Conservation (phyloP, 371 early-diverging fungal genomes). For the Dichotomocladium elegans region DNA sequence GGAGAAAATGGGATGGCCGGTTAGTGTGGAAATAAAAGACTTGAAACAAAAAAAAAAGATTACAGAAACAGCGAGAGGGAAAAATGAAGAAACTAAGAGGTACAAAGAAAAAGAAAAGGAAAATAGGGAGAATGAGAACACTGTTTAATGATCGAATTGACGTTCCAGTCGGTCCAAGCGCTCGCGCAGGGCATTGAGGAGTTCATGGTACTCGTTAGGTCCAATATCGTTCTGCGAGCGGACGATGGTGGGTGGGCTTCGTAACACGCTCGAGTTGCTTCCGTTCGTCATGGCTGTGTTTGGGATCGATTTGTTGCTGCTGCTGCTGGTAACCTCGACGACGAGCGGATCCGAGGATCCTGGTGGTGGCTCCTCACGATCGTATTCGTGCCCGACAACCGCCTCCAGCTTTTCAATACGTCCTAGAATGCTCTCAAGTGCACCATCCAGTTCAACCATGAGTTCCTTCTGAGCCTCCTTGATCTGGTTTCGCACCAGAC, state of each 20-base stretch:
- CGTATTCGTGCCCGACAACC: conserved; percentile 7
- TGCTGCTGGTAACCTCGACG: neutral
- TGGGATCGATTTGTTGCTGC: neutral
- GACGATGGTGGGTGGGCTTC: conserved; percentile 21
- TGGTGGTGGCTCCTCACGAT: neutral
- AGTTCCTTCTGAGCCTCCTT: conserved; percentile 69
- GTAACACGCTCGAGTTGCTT: neutral
- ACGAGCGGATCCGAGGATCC: too few relatives aligned
- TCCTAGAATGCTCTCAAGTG: conserved; percentile 23
- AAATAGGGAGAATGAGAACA: neutral
- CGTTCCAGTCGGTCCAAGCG: conserved; percentile 34
- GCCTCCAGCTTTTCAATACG: conserved; percentile 19
- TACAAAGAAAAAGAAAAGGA: neutral
- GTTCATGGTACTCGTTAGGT: conserved; percentile 8
- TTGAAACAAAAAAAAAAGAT: too few relatives aligned
- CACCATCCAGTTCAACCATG: conserved; percentile 30
- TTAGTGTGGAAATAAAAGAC: too few relatives aligned
- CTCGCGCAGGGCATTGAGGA: conserved; percentile 25
- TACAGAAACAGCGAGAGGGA: too few relatives aligned
- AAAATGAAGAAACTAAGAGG: neutral
- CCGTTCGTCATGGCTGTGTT: neutral
- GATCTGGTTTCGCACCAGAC: conserved; percentile 68
- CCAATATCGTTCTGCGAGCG: conserved; percentile 26
- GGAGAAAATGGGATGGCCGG: too few relatives aligned
- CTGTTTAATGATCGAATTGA: conserved; percentile 16